Conservation (phyloP, 2,329 filamentous ascomycete species). For the Calonectria leucothoes region DNA sequence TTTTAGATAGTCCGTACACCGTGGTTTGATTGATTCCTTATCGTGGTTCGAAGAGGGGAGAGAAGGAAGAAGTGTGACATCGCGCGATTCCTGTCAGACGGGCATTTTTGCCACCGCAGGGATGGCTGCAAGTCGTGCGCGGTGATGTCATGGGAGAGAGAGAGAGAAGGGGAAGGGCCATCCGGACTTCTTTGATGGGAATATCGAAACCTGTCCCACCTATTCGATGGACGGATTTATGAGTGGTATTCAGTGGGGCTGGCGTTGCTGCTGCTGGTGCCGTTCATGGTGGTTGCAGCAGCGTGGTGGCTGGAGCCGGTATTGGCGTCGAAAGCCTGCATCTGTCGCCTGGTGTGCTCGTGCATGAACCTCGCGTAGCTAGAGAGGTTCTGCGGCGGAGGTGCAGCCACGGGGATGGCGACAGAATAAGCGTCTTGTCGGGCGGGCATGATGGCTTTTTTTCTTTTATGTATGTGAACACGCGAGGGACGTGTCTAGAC, state of each 20-base stretch:
- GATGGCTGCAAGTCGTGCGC: not conserved
- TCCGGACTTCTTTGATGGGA: not conserved
- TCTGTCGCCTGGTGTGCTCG: constrained; percentile 73
- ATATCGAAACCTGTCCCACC: not conserved
- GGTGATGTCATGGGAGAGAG: constrained; percentile 11
- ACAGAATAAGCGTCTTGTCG: constrained; percentile 53
- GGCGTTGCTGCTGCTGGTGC: constrained; percentile 22
- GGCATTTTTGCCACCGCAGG: not conserved
- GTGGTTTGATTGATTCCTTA: not conserved
- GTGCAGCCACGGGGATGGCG: constrained; percentile 50
- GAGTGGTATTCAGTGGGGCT: constrained; percentile 32
- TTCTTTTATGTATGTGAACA: constrained; percentile 3
- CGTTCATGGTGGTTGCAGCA: constrained; percentile 42
- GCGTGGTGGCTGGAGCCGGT: constrained; percentile 5
- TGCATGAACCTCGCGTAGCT: constrained; percentile 72
- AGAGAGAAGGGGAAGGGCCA: not conserved
- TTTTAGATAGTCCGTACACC: not conserved
- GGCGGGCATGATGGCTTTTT: constrained; percentile 49
- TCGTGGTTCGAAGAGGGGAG: not conserved
- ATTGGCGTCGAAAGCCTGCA: constrained; percentile 63
- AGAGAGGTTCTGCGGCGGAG: constrained; percentile 60
- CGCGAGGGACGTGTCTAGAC: not conserved
- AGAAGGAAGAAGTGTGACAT: not conserved
- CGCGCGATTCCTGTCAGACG: not conserved
- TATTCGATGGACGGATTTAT: not conserved